Conservation (phyloP, 805 yeast genomes). For the Wickerhamomyces kurtzmanii region DNA sequence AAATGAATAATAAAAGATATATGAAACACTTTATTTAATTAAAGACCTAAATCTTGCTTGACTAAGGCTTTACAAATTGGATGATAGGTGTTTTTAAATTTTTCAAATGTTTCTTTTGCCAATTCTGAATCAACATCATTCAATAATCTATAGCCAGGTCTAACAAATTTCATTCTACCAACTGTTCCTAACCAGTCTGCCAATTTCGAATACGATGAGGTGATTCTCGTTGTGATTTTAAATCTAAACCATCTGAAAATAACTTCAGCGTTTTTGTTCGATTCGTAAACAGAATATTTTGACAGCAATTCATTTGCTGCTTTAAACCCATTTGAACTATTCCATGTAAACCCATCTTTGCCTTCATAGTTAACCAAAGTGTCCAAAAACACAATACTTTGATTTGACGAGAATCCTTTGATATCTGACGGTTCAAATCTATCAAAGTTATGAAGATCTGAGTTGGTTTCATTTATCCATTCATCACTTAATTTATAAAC, state of each 20-base stretch:
- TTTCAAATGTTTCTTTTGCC: conserved; percentile 57
- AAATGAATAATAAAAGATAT: too few relatives aligned
- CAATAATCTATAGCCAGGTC: conserved; percentile 73
- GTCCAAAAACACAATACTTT: conserved; percentile 72
- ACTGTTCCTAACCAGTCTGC: conserved; percentile 86
- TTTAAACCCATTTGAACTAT: conserved; percentile 13
- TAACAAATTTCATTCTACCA: conserved; percentile 90
- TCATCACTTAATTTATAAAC: conserved; percentile 54
- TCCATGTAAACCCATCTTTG: conserved; percentile 27
- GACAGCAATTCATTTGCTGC: conserved; percentile 26
- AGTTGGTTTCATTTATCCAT: conserved; percentile 38
- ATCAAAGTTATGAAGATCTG: conserved; percentile 11
- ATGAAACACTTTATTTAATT: too few relatives aligned
- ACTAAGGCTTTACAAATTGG: conserved; percentile 81
- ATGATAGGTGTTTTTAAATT: conserved; percentile 55
- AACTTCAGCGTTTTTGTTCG: conserved; percentile 76
- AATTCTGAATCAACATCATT: conserved; percentile 52
- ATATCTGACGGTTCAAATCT: conserved; percentile 42
- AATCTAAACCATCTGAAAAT: conserved; percentile 69
- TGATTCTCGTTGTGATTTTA: conserved; percentile 44
- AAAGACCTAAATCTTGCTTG: conserved; percentile 63
- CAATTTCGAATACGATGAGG: conserved; percentile 35
- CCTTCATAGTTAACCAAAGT: conserved; percentile 44
- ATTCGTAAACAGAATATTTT: conserved; percentile 33
- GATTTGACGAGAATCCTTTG: conserved; percentile 56